These are phyloP conservation scores for Botryosphaeria dothidea DNA, from an alignment of 2,329 filamentous ascomycete species.

Conservation along the genomic window DNA sequence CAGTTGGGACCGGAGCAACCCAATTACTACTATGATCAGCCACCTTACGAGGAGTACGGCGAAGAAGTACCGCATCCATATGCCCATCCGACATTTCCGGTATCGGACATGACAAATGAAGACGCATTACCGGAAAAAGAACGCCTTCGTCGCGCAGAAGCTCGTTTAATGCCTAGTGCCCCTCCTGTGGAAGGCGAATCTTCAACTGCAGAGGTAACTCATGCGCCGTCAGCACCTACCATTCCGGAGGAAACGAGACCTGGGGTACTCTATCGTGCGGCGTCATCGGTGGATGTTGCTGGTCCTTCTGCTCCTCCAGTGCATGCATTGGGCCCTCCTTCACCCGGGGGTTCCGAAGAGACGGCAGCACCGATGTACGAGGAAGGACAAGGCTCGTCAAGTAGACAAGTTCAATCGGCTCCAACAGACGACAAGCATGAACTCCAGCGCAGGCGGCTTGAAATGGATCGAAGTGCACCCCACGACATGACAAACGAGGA, in stretches of 20 bases:
- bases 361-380: slow-evolving; percentile 4
- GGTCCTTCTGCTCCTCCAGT: slow-evolving; percentile 5
- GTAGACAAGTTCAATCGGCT: slow-evolving; percentile 14
- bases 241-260: slow-evolving; percentile 5
- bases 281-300: not conserved
- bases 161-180: slow-evolving; percentile 76
- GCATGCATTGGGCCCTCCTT: not conserved
- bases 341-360: not conserved
- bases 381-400: not conserved
- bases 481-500: slow-evolving; percentile 2
- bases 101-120: slow-evolving; percentile 41
- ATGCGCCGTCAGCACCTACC: slow-evolving; percentile 38
- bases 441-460: slow-evolving; percentile 55
- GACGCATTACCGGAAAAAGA: slow-evolving; percentile 78
- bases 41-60: slow-evolving; percentile 10
- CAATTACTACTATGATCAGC: slow-evolving; percentile 30
- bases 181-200: slow-evolving; percentile 58
- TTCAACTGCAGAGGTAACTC: slow-evolving; percentile 38
- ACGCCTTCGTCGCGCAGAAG: slow-evolving; percentile 73
- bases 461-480: slow-evolving; percentile 45
- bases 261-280: not conserved
- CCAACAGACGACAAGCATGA: slow-evolving; percentile 76
- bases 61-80: slow-evolving; percentile 21
- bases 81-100: slow-evolving; percentile 11
- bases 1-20: slow-evolving; percentile 17